Conservation (phyloP, 352 stramenopile species). For the Labyrinthula sp. region DNA sequence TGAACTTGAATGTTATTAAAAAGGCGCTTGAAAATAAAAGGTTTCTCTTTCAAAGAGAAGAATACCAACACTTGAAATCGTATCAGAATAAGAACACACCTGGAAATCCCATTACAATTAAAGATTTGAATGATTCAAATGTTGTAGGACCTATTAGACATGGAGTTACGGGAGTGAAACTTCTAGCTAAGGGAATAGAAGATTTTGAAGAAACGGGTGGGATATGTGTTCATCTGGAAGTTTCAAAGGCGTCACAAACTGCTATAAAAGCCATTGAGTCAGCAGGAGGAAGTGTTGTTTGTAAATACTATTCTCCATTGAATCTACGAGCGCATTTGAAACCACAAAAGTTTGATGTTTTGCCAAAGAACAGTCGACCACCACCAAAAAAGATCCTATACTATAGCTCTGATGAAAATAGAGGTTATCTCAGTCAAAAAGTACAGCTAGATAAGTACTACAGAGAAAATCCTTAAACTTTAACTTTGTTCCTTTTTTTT, state of each 20-base stretch:
- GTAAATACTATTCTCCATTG: constrained; percentile 87
- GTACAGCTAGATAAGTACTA: too few relatives aligned
- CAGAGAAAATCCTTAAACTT: too few relatives aligned
- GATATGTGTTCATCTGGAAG: constrained; percentile 82
- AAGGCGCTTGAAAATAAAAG: constrained; percentile 87
- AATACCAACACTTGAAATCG: too few relatives aligned
- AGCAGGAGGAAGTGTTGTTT: constrained; percentile 72
- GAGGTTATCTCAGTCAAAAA: constrained; percentile 84
- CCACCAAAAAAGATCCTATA: constrained; percentile 83
- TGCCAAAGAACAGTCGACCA: constrained; percentile 72
- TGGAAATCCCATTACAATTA: constrained; percentile 80
- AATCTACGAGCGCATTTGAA: constrained; percentile 71
- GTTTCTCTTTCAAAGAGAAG: too few relatives aligned
- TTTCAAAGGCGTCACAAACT: constrained; percentile 65
- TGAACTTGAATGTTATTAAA: constrained; percentile 80
- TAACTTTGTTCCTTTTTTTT: too few relatives aligned
- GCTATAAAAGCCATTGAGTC: constrained; percentile 83
- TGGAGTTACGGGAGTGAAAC: constrained; percentile 83
- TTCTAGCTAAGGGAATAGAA: constrained; percentile 55
- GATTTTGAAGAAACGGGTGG: constrained; percentile 55
- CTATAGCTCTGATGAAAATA: constrained; percentile 82
- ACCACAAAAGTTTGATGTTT: constrained; percentile 73
- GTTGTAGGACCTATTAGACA: constrained; percentile 73
- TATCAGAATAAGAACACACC: too few relatives aligned
- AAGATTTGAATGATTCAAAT: constrained; percentile 56